Evolutionary conservation across 2,329 filamentous ascomycete genomes (phyloP).

Genomic region (Annulohypoxylon truncatum): DNA sequence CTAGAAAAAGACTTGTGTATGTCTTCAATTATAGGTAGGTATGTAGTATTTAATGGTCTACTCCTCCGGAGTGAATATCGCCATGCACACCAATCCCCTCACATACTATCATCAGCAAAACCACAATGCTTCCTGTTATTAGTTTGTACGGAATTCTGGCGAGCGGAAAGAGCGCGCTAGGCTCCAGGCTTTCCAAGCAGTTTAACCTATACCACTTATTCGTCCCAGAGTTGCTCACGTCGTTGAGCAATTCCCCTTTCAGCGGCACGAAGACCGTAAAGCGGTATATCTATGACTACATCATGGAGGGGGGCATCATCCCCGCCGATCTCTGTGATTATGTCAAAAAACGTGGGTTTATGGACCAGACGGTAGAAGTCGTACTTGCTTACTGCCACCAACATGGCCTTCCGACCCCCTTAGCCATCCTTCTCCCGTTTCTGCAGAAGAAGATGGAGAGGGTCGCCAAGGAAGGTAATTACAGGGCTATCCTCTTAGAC

Average conservation of each 20-base stretch:
- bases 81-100: neutral
- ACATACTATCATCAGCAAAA: neutral
- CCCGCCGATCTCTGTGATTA: neutral
- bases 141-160: conserved; percentile 26
- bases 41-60: neutral
- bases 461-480: neutral
- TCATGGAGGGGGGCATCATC: neutral
- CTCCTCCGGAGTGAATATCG: neutral
- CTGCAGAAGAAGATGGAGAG: conserved; percentile 4
- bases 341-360: neutral
- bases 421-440: neutral
- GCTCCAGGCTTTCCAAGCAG: conserved; percentile 10
- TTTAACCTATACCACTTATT: conserved; percentile 33
- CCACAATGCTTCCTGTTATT: conserved; percentile 32
- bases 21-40: neutral
- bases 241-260: neutral
- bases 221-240: conserved; percentile 14
- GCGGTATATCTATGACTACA: neutral
- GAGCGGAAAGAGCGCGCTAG: conserved; percentile 31
- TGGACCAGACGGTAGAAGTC: neutral
- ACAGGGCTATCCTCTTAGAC: conserved; percentile 16
- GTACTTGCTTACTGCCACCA: neutral
- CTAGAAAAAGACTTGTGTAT: neutral
- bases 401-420: neutral
- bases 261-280: neutral